phyloP scores from a whole-genome alignment of 257 asterid genomes.

The Thymus quinquecostatus region DNA sequence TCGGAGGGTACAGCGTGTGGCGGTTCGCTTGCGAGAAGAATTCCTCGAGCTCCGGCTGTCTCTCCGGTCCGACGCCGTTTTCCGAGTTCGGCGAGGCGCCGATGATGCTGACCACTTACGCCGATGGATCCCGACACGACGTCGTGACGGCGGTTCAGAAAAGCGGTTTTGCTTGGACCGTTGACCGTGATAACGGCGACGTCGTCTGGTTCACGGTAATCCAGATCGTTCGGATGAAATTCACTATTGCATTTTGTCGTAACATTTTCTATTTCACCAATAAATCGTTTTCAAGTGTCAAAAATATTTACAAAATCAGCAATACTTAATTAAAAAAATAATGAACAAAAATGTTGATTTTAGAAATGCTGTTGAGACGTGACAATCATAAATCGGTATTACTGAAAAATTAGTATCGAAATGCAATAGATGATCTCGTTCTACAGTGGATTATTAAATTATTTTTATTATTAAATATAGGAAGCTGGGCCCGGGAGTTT shows the following conservation, averaged over 20 bases:
- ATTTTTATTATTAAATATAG: constrained; percentile 14
- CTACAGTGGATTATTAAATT: too few species aligned
- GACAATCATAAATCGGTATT: too few species aligned
- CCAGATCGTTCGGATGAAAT: not conserved
- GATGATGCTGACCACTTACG: not conserved
- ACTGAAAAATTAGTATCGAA: too few species aligned
- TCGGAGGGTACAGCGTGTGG: not conserved
- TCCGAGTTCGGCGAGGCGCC: constrained; percentile 2
- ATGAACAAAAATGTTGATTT: too few species aligned
- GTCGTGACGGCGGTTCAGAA: constrained; percentile 56
- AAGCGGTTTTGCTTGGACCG: constrained; percentile 60
- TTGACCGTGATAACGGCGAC: constrained; percentile 46
- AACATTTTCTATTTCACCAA: too few species aligned
- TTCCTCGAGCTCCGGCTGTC: not conserved
- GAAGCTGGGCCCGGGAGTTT: constrained; percentile 59
- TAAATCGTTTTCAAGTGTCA: too few species aligned
- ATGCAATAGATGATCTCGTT: too few species aligned
- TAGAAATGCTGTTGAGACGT: too few species aligned
- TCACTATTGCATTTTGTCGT: too few species aligned
- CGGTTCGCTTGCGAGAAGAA: not conserved
- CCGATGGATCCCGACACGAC: constrained; percentile 32
- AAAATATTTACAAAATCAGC: too few species aligned
- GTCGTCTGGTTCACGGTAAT: constrained; percentile 52
- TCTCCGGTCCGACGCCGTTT: not conserved
- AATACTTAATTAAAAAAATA: too few species aligned